Base-by-base conservation (phyloP, 2,329 filamentous ascomycete species). In the Paracamarosporium sp. region DNA sequence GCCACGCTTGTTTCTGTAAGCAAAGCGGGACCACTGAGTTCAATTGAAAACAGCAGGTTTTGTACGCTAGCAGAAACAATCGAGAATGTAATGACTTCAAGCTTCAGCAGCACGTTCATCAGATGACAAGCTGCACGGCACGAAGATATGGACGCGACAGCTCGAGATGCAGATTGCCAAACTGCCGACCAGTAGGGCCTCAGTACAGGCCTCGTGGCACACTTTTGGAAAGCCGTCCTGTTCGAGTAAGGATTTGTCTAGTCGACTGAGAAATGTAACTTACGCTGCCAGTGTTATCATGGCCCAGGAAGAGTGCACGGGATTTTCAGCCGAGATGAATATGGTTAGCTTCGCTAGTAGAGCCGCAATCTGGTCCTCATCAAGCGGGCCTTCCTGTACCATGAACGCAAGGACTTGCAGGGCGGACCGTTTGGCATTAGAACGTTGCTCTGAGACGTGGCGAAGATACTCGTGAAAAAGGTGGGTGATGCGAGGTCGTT, bases 211-310 rank as follows among this genome's bases (percentile, higher is more conserved):
- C 65, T 43, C n/a, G 46, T 66, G 27, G 74, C 65, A 20, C 53
- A 53, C 31, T 51, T 48, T 48, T 76, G 74, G 27, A 74, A 70
- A 7, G 74, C 72, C 46, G 72, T 64, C 12, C 74, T 76, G 50
- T 59, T 41, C 60, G 53, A 31, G 30, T 47, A 8, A 41, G 56
- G 25, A 9, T 58, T 36, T 28, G 38, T 6, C 25, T 9, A 22
- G 13, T 15, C 4, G 13, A 15, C 8, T 20, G 9, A 40, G n/a
- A 13, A 25, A 20, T 12, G 22, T 27, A 7, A 76, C 83, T 71
- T 79, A 93, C 92, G 90, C 91, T 61, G 91, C 83, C 70, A 92
- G 86, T n/a, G 88, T 89, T 51, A 97, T 75, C 80, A 96, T 87
- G 17, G 92, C 89, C 95, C 95, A 99, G 0, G 88, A 91, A 7